These are phyloP conservation scores for Lachancea sp. DNA, from an alignment of 805 yeast species.

Conservation along the genomic window DNA sequence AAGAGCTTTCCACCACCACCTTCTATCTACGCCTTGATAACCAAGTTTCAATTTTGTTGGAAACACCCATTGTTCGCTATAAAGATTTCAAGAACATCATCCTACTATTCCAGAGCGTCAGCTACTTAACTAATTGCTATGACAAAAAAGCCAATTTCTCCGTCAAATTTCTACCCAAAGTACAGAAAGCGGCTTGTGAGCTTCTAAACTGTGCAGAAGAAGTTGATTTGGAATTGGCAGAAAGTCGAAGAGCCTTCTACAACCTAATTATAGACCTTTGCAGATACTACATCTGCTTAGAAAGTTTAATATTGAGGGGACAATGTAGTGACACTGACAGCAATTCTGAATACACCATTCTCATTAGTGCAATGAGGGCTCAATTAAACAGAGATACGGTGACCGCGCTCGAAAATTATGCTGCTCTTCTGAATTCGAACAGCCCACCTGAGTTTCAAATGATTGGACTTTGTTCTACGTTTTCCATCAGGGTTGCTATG, in stretches of 20 bases:
- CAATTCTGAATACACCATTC: constrained; percentile 6
- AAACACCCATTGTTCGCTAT: constrained; percentile 20
- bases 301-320: constrained; percentile 8
- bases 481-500: constrained; percentile 11
- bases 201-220: constrained; percentile 12
- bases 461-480: constrained; percentile 22
- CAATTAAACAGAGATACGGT: constrained; percentile 15
- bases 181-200: constrained; percentile 17
- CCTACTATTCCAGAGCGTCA: constrained; percentile 29
- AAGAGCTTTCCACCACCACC: constrained; percentile 6
- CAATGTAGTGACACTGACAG: constrained; percentile 2
- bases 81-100: constrained; percentile 26
- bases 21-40: constrained; percentile 13
- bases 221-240: neutral
- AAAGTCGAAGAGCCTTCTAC: constrained; percentile 15
- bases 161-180: constrained; percentile 27
- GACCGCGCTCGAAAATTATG: constrained; percentile 10
- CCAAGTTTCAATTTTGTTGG: constrained; percentile 13
- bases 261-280: constrained; percentile 14
- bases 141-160: constrained; percentile 30
- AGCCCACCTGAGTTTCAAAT: constrained; percentile 8
- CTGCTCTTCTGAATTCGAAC: constrained; percentile 1
- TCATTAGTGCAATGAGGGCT: constrained; percentile 11
- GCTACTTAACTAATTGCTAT: constrained; percentile 30
- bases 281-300: constrained; percentile 18